Base-by-base conservation (phyloP, 164 flowering plant genomes). In the Magnolia changhungtana region DNA sequence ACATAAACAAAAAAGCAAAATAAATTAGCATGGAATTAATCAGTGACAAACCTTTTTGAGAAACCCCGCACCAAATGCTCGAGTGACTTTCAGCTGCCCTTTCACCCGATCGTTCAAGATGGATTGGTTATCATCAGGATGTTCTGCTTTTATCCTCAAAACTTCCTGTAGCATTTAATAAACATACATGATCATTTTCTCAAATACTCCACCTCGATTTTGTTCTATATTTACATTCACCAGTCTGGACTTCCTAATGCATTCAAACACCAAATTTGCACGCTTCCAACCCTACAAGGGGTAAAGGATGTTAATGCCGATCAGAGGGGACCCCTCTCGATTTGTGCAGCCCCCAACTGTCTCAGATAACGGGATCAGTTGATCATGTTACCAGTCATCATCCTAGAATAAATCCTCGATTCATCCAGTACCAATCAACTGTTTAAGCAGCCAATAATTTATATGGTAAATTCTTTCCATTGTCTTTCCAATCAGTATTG, bases 61-160 rank as follows among this genome's bases (percentile, higher is more conserved):
- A 80, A 88, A 89, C 11, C 85, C 90, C 63, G 92, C 92, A 58
- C 92, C 91, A 81, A 89, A 89, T 64, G 92, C 92, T 78, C 92
- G 84, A 29, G 90, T 87, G n/a, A 89, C 92, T 71, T 89, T 89
- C 72, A 89, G 78, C 80, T 85, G 89, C n/a, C 92, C 92, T 79
- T 89, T 87, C 76, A 90, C 91, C 77, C 93, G 79, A 84, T 82
- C 87, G 79, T 90, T 90, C 27, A 86, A 71, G 67, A 90, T 81
- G 37, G 90, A 84, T 78, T 84, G 87, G 76, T 74, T 69, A 72
- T 88, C 93, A 82, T 90, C 91, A 63, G 80, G 80, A 83, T 90
- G 93, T 78, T 90, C 91, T 1, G 81, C 83, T 76, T 82, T 85
- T 69, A 90, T 83, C 76, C 93, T 87, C 55, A 75, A 49, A 64